Conservation (phyloP, 164 flowering plant genomes). For the Kalanchoe fedtschenkoi region DNA sequence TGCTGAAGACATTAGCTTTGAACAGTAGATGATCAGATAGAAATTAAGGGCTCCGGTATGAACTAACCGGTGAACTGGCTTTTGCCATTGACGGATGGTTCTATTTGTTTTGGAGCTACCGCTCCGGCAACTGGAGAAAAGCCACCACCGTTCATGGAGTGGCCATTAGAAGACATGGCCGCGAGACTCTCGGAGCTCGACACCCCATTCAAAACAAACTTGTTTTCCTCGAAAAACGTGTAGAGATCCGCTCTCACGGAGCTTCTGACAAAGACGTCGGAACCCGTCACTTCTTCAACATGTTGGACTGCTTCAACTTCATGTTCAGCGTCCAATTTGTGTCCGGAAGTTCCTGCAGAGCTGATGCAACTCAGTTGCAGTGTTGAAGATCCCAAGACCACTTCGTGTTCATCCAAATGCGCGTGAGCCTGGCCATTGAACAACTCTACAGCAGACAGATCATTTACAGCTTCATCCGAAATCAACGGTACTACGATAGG, state of each 20-base stretch:
- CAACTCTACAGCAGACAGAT: not conserved
- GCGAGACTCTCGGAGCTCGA: constrained; percentile 16
- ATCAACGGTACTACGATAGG: not conserved
- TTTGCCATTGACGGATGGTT: constrained; percentile 13
- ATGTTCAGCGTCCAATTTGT: constrained; percentile 11
- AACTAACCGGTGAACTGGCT: constrained; percentile 31
- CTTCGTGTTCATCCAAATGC: constrained; percentile 7
- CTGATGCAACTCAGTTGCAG: not conserved
- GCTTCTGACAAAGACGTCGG: constrained; percentile 12
- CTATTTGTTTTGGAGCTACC: constrained; percentile 12
- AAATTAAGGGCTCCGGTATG: not conserved
- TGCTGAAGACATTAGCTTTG: not conserved
- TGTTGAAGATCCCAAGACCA: constrained; percentile 7
- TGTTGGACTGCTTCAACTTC: constrained; percentile 13
- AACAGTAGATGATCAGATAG: not conserved
- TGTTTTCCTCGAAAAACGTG: constrained; percentile 36
- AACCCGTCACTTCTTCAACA: constrained; percentile 16
- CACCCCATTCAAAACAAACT: constrained; percentile 13
- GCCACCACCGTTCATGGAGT: constrained; percentile 9
- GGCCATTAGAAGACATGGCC: constrained; percentile 17
- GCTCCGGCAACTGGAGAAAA: constrained; percentile 16
- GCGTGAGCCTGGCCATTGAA: not conserved
- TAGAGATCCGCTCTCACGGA: constrained; percentile 36
- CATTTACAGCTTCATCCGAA: not conserved
- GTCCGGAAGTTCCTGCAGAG: constrained; percentile 14